Evolutionary conservation across 176 grass and related monocot species (phyloP).

Genomic region (Hyparrhenia diplandra): DNA sequence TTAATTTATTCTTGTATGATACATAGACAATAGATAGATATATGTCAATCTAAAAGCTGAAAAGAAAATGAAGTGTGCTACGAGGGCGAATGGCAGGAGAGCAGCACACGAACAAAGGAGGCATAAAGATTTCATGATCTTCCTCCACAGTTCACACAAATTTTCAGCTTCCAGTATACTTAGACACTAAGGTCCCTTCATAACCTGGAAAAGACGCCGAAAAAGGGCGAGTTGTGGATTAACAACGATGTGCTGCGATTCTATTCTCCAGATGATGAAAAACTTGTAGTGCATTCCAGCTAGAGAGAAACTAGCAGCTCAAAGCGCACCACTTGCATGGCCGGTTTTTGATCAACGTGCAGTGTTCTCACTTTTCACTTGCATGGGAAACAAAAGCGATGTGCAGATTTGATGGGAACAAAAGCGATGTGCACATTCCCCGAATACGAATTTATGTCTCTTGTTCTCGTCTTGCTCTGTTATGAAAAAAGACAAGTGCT

Average conservation of each 20-base stretch:
- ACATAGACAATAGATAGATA: no score
- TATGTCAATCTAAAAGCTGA: no score
- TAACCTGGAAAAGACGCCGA: constrained; percentile 25
- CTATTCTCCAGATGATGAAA: constrained; percentile 30
- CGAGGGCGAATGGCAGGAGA: no score
- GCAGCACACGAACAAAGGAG: no score
- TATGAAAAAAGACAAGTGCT: background rate
- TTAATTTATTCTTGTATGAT: no score
- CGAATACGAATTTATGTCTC: constrained; percentile 13
- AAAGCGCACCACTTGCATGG: constrained; percentile 33
- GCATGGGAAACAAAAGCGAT: constrained; percentile 23
- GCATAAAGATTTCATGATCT: no score
- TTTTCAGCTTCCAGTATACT: background rate
- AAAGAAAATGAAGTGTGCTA: no score
- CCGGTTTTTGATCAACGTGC: constrained; percentile 4
- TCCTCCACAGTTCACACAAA: background rate
- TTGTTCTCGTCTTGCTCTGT: background rate
- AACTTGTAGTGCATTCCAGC: constrained; percentile 40
- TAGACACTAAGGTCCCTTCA: constrained; percentile 14
- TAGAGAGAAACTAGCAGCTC: constrained; percentile 19
- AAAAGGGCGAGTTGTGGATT: background rate
- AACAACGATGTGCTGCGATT: constrained; percentile 18
- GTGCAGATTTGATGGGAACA: constrained; percentile 4
- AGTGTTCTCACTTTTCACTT: constrained; percentile 31
- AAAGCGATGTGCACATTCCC: constrained; percentile 20